Percentiles rank a stretch among this genome's conserved stretches.
Evolutionary conservation across 805 yeast species (phyloP).

Genomic region (Metschnikowia amazonensis): DNA sequence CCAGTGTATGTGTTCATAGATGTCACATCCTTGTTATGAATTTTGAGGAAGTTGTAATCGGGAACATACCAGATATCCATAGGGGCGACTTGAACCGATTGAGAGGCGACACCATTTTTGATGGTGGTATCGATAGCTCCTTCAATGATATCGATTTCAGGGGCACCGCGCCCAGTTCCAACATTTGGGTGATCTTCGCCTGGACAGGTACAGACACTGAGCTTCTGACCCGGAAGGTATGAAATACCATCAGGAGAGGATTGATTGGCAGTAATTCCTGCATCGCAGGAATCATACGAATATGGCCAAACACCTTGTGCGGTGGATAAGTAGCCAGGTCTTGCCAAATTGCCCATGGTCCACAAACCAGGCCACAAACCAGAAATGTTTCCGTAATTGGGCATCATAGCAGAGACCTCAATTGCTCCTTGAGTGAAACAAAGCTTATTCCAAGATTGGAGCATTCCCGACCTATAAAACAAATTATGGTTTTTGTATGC

Average conservation of each 20-base stretch:
- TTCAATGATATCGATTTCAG: conserved; percentile 27
- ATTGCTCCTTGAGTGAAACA: conserved; percentile 34
- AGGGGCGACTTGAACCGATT: conserved; percentile 43
- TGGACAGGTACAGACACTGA: conserved; percentile 31
- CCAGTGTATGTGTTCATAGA: conserved; percentile 38
- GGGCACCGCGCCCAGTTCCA: conserved; percentile 39
- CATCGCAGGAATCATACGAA: conserved; percentile 35
- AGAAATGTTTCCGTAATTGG: conserved; percentile 28
- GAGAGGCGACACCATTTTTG: conserved; percentile 26
- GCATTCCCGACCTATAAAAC: conserved; percentile 39
- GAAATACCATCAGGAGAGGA: conserved; percentile 39
- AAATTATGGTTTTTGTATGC: conserved; percentile 35
- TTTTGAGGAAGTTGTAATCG: conserved; percentile 32
- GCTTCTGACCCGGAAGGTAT: conserved; percentile 35
- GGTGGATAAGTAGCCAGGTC: conserved; percentile 35
- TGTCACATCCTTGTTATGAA: conserved; percentile 27
- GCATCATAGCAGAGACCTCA: conserved; percentile 28
- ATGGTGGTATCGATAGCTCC: conserved; percentile 19
- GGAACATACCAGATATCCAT: conserved; percentile 43
- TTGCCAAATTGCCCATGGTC: conserved; percentile 37
- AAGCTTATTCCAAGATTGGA: conserved; percentile 38
- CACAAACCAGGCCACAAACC: conserved; percentile 41
- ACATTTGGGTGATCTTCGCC: conserved; percentile 37
- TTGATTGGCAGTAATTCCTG: conserved; percentile 37
- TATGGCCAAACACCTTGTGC: conserved; percentile 42